These are phyloP conservation scores for Podospora sp. DNA, from an alignment of 495 filamentous ascomycete genomes.

Conservation along the genomic window DNA sequence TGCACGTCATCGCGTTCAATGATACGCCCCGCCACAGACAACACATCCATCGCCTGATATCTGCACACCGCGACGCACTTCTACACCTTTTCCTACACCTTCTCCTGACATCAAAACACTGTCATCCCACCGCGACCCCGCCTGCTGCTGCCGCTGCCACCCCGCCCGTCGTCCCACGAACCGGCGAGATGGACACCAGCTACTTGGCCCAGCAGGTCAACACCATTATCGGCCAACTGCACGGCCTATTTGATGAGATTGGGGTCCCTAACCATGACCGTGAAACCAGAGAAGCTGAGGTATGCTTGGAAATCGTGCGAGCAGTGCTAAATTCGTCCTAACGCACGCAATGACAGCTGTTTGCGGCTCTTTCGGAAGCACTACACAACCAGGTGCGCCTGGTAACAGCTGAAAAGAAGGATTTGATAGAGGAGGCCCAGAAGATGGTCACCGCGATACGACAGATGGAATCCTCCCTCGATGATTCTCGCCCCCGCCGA, in stretches of 20 bases:
- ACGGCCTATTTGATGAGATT: constrained; percentile 95
- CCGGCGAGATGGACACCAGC: constrained; percentile 75
- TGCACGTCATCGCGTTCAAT: constrained; percentile 40
- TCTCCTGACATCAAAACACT: constrained; percentile 9
- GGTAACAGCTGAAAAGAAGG: constrained; percentile 83
- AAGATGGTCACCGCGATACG: constrained; percentile 79
- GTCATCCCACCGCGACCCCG: background rate
- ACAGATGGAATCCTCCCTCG: constrained; percentile 91
- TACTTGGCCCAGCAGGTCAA: constrained; percentile 92
- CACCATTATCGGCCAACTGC: constrained; percentile 85
- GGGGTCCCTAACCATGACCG: constrained; percentile 88
- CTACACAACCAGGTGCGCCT: constrained; percentile 79
- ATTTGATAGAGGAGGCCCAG: constrained; percentile 83
- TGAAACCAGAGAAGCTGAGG: constrained; percentile 82
- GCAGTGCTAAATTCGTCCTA: constrained; percentile 28
- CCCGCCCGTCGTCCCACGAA: constrained; percentile 4
- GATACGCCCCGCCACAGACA: constrained; percentile 33
- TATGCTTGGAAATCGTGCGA: constrained; percentile 37
- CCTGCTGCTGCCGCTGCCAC: background rate
- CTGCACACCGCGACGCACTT: constrained; percentile 22
- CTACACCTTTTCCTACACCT: constrained; percentile 2
- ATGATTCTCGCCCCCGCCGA: constrained; percentile 67
- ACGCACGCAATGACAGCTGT: constrained; percentile 60
- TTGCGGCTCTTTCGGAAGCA: constrained; percentile 83
- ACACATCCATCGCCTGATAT: constrained; percentile 15